A percentile compares a stretch with the other conserved stretches of the same genome.
Evolutionary conservation across 495 filamentous ascomycete genomes (phyloP).

Genomic region (Astrothelium macrocarpum): DNA sequence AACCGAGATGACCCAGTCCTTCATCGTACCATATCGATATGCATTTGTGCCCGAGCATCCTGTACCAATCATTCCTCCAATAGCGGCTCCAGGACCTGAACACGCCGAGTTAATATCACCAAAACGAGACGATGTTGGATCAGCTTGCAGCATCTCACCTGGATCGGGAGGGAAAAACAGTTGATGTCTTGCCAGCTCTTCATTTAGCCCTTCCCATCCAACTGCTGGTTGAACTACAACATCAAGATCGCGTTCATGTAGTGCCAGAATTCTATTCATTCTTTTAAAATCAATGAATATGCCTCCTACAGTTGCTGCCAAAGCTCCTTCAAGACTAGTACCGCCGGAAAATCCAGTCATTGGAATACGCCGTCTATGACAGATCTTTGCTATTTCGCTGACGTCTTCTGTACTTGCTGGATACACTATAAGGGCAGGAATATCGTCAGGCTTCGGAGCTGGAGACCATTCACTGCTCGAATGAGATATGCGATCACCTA

Average conservation of each 20-base stretch:
- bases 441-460: background rate
- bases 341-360: slow-evolving; percentile 84
- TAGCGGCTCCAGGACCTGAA: slow-evolving; percentile 24
- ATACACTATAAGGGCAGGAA: slow-evolving; percentile 41
- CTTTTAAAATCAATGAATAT: slow-evolving; percentile 79
- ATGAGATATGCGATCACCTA: background rate
- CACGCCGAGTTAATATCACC: slow-evolving; percentile 9
- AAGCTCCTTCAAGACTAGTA: slow-evolving; percentile 80
- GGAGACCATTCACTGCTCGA: background rate
- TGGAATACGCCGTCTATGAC: slow-evolving; percentile 72
- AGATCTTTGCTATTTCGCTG: slow-evolving; percentile 66
- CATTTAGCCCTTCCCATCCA: slow-evolving; percentile 84
- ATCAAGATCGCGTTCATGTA: slow-evolving; percentile 85
- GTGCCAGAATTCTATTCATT: slow-evolving; percentile 72
- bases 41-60: slow-evolving; percentile 72
- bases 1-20: slow-evolving; percentile 75
- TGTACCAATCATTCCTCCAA: slow-evolving; percentile 63
- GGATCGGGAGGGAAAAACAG: slow-evolving; percentile 89
- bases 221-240: slow-evolving; percentile 84
- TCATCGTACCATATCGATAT: slow-evolving; percentile 76
- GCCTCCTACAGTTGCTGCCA: slow-evolving; percentile 74
- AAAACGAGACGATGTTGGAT: background rate
- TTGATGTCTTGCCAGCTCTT: slow-evolving; percentile 60
- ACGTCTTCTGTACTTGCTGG: slow-evolving; percentile 62
- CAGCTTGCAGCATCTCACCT: slow-evolving; percentile 39